phyloP scores from a whole-genome alignment of 257 asterid genomes.

The Capsicum pubescens region DNA sequence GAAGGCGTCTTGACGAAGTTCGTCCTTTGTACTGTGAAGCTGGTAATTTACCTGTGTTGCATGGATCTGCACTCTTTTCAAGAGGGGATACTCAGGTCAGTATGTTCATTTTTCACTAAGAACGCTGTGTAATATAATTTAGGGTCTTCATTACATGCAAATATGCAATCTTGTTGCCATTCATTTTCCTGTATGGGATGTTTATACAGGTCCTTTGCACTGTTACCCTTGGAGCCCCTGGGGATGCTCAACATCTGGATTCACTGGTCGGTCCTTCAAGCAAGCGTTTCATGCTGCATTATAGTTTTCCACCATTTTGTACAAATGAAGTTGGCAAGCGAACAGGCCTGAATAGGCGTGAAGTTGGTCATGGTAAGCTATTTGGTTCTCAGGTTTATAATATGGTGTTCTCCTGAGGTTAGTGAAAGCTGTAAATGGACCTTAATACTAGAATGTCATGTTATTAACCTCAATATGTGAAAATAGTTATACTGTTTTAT shows the following conservation, averaged over 20 bases:
- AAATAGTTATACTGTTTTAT: background rate
- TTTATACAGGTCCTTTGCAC: conserved; percentile 86
- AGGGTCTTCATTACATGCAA: conserved; percentile 28
- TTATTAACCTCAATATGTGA: background rate
- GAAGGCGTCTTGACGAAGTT: conserved; percentile 90
- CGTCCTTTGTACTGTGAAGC: conserved; percentile 89
- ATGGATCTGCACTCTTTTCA: conserved; percentile 85
- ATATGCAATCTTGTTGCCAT: conserved; percentile 13
- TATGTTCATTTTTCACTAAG: conserved; percentile 24
- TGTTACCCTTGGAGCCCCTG: conserved; percentile 98
- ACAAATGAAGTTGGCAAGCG: conserved; percentile 95
- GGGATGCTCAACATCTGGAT: conserved; percentile 85
- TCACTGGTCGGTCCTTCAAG: conserved; percentile 93
- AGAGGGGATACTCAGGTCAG: conserved; percentile 98
- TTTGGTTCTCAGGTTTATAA: conserved; percentile 15
- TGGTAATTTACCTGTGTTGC: conserved; percentile 78
- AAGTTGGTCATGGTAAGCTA: conserved; percentile 96
- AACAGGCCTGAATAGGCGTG: conserved; percentile 89
- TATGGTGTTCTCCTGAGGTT: conserved; percentile 4
- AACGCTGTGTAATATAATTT: background rate
- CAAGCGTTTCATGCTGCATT: conserved; percentile 97
- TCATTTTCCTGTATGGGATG: conserved; percentile 11
- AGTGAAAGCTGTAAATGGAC: conserved; percentile 12
- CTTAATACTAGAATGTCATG: conserved; percentile 14
- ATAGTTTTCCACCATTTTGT: conserved; percentile 94